Percentiles rank a stretch among this genome's conserved stretches.
Evolutionary conservation across 192 early-diverging fungal genomes (phyloP).

Genomic region (Coemansia javaensis): DNA sequence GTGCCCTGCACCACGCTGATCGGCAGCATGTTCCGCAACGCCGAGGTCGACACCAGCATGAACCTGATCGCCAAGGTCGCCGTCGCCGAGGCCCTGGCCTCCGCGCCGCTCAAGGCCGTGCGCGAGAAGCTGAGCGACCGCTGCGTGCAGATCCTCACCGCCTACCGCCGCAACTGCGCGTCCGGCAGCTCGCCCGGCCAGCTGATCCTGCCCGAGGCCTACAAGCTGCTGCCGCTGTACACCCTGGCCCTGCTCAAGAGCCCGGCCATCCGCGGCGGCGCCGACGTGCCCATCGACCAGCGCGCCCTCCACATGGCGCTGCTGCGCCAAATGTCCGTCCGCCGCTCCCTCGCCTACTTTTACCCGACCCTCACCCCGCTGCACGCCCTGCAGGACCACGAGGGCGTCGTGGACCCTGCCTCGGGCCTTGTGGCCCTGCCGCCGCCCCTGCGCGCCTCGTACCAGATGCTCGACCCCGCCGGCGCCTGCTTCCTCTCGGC

Average conservation of each 20-base stretch:
- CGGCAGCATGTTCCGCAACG: constrained; percentile 79
- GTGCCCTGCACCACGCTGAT: constrained; percentile 69
- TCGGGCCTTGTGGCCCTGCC: constrained; percentile 65
- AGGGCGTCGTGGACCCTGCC: constrained; percentile 44
- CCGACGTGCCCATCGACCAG: constrained; percentile 71
- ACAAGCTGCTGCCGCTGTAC: constrained; percentile 90
- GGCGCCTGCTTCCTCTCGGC: constrained; percentile 88
- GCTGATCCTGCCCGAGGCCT: constrained; percentile 93
- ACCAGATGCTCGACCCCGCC: constrained; percentile 63
- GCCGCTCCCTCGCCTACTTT: constrained; percentile 70
- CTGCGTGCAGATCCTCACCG: constrained; percentile 82
- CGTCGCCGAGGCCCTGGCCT: constrained; percentile 65
- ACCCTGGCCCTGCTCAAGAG: constrained; percentile 79
- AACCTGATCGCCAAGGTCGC: constrained; percentile 81
- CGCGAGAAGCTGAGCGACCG: constrained; percentile 78
- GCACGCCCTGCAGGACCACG: constrained; percentile 54
- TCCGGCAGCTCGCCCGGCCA: constrained; percentile 83
- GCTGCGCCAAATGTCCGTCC: constrained; percentile 70
- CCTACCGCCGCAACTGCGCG: constrained; percentile 91
- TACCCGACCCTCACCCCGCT: constrained; percentile 79
- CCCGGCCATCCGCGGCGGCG: constrained; percentile 71
- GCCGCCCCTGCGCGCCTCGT: constrained; percentile 65
- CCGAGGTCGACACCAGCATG: constrained; percentile 88
- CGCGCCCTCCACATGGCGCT: constrained; percentile 75
- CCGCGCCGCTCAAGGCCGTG: constrained; percentile 66